phyloP scores from a whole-genome alignment of 768 basidiomycete genomes.

The Tylopilus vinaceipallidus region DNA sequence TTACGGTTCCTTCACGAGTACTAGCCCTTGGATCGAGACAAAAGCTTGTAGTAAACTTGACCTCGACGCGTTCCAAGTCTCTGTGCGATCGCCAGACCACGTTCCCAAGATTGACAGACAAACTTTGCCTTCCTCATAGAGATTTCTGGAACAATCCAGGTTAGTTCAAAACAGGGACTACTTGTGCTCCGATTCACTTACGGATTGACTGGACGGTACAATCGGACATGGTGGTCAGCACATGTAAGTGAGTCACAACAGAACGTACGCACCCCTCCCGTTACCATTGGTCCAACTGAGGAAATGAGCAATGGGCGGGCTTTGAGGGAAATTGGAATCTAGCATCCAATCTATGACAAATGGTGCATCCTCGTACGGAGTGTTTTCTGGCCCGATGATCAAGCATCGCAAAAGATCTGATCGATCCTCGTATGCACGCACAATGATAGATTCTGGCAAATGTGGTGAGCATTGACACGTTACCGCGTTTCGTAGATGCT shows the following conservation, averaged over 20 bases:
- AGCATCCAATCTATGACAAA: constrained; percentile 95
- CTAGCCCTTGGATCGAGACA: constrained; percentile 91
- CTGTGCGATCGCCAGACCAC: constrained; percentile 86
- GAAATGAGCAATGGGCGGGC: constrained; percentile 86
- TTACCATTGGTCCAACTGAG: constrained; percentile 94
- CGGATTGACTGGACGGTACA: constrained; percentile 58
- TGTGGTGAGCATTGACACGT: constrained; percentile 5
- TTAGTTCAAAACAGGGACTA: not conserved
- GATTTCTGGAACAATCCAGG: constrained; percentile 49
- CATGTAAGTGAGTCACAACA: not conserved
- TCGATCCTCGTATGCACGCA: constrained; percentile 89
- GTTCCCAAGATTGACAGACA: constrained; percentile 90
- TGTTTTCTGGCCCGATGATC: constrained; percentile 91
- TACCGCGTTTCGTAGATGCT: not conserved
- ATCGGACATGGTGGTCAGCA: not conserved
- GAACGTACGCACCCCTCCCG: constrained; percentile 49
- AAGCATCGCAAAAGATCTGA: constrained; percentile 82
- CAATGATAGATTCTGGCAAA: constrained; percentile 73
- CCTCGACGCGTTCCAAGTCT: constrained; percentile 81
- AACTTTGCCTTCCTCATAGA: constrained; percentile 95
- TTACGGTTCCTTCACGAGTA: constrained; percentile 89
- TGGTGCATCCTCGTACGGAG: constrained; percentile 93
- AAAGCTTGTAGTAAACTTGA: constrained; percentile 90
- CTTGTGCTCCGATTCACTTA: constrained; percentile 37
- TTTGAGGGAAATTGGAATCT: constrained; percentile 79